Conservation (phyloP, 345 rosid species). For the Chamaenerion angustifolium region DNA sequence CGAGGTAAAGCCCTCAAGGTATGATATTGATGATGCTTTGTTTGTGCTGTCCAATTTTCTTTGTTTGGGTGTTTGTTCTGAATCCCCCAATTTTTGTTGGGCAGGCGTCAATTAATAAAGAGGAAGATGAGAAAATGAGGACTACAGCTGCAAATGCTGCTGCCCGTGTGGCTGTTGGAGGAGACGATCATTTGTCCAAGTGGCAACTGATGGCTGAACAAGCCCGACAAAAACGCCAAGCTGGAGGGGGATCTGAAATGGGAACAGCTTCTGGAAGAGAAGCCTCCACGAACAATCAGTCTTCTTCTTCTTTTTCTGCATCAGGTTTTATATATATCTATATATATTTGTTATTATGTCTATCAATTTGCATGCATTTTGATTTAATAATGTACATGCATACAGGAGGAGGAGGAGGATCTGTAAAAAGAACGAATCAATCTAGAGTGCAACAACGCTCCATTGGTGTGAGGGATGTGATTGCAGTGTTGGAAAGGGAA, state of each 20-base stretch:
- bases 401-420: constrained; percentile 10
- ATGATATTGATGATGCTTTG: constrained; percentile 1
- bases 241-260: constrained; percentile 21
- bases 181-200: constrained; percentile 76
- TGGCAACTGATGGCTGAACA: constrained; percentile 98
- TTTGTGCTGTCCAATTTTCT: not conserved
- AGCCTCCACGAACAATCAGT: not conserved
- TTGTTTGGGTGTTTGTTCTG: not conserved
- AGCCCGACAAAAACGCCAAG: constrained; percentile 63
- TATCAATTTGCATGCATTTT: too few relatives aligned
- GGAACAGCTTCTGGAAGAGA: constrained; percentile 7
- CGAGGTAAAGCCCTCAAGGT: constrained; percentile 60
- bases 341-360: too few relatives aligned
- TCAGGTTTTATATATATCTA: constrained; percentile 6
- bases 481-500: constrained; percentile 80
- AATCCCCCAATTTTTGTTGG: too few relatives aligned
- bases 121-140: constrained; percentile 98
- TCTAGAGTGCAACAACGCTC: constrained; percentile 24
- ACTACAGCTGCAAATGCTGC: constrained; percentile 94
- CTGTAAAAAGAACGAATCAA: constrained; percentile 20
- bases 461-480: constrained; percentile 66
- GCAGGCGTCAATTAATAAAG: constrained; percentile 46
- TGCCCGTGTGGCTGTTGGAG: constrained; percentile 94
- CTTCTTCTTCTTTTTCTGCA: too few relatives aligned
- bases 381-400: too few relatives aligned